These are phyloP conservation scores for Isabelozyma heimii DNA, from an alignment of 805 yeast genomes.

Conservation along the genomic window DNA sequence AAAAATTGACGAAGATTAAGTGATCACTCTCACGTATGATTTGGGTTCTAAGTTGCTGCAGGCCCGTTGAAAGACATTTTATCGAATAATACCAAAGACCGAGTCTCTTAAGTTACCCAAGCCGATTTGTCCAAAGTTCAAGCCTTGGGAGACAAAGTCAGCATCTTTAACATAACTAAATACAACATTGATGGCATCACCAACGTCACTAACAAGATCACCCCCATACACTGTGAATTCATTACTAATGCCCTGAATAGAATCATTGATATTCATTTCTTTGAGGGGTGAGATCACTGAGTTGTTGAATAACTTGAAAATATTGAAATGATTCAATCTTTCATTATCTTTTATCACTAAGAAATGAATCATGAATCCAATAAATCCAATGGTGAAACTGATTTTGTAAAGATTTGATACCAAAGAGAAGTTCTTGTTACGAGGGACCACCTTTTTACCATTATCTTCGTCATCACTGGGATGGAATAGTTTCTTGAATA, in stretches of 20 bases:
- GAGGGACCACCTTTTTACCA: conserved; percentile 1
- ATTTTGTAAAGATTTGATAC: conserved; percentile 24
- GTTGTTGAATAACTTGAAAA: conserved; percentile 2
- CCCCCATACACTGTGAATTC: conserved; percentile 8
- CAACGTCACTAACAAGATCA: conserved; percentile 7
- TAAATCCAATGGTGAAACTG: conserved; percentile 37
- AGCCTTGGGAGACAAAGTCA: conserved; percentile 13
- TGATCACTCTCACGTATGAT: no score
- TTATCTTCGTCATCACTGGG: conserved; percentile 6
- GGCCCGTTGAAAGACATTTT: not conserved
- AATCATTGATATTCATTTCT: conserved; percentile 2
- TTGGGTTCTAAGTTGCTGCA: not conserved
- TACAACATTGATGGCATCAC: conserved; percentile 8
- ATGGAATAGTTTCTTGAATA: conserved; percentile 27
- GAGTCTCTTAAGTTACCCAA: conserved; percentile 30
- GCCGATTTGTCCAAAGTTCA: conserved; percentile 28
- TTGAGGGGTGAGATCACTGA: not conserved
- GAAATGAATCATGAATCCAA: conserved; percentile 37
- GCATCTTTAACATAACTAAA: conserved; percentile 12
- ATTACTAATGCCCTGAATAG: conserved; percentile 4
- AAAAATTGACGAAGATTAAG: not conserved
- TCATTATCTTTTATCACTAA: conserved; percentile 20
- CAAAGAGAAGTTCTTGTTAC: conserved; percentile 9
- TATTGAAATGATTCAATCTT: conserved; percentile 4
- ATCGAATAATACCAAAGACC: conserved; percentile 16